Base-by-base conservation (phyloP, 192 early-diverging fungal species). In the Backusella tuberculispora region DNA sequence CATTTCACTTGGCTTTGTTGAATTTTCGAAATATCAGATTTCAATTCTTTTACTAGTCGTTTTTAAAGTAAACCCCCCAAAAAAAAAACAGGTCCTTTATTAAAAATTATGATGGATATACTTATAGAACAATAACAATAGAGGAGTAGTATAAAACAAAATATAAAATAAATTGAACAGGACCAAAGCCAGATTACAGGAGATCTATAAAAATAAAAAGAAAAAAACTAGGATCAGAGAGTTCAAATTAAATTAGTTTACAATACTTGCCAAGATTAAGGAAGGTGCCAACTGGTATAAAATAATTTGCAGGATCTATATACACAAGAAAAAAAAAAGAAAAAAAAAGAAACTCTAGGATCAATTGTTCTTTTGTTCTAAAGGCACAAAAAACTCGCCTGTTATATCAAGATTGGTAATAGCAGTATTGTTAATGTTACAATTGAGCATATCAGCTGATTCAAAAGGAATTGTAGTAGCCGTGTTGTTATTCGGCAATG, bases 281-380 rank as follows among this genome's bases (percentile, higher is more conserved):
- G 9, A 66, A 66, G 29, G 15, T 29, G 64, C 17, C 64, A 8
- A 19, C 38, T n/a, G 37, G 42, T 21, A 38, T 42, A 42, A 21
- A 19, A 40, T 4, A 69, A 24, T 43, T 24, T 69, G 21, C 5
- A 69, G 38, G 44, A 45, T 70, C 43, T 40, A 69, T 70, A 44
- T 70, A 42, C 46, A 43, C 45, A 42, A 67, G 13, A 67, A 2
- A 5, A 67, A 67, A 69, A 37, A 69, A 67, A 67, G n/a, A n/a
- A n/a, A n/a, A n/a, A 19, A 4, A n/a, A 8, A 44, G 5, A 15
- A 21, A 8, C 26, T 69, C 68, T 69, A 69, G 68, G 68, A 69
- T 69, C 68, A 69, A 29, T 69, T 34, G 68, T 46, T 69, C 68
- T 37, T 66, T 9, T n/a, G 7, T 21, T 24, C 19, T 56, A 21